Base-by-base conservation (phyloP, 1,284 basidiomycete species). In the Boletellus deceptivus region DNA sequence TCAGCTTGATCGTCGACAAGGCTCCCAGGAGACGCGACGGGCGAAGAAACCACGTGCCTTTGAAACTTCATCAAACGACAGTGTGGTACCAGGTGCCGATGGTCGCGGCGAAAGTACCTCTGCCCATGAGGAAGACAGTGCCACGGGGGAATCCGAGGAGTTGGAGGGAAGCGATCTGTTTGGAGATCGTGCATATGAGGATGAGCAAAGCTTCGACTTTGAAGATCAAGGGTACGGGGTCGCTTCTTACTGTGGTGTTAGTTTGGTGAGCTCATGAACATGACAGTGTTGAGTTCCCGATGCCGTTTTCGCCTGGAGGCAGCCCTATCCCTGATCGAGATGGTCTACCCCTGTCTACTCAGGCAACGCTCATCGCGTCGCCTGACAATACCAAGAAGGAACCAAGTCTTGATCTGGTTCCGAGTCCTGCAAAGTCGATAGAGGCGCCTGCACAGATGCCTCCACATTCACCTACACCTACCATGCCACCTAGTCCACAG, bases 331-430 rank as follows among this genome's bases (percentile, higher is more conserved):
- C 33, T 22, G 52, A 49, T 6, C 42, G 18, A 4, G 46, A 53
- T 2, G 55, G 14, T 22, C 50, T 49, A 16, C 52, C 50, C 1
- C 46, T 25, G 7, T 52, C 58, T 42, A 66, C 67, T 11, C 58
- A 68, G 31, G 51, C 52, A 34, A 67, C 68, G 0, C 24, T 70
- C 29, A 42, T 67, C 2, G 53, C 56, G 2, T 61, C 65, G 16
- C 55, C 65, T 36, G 42, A 11, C 3, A 8, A 18, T 29, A 34
- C 43, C 11, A 46, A 41, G 6, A 63, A 52, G 34, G 31, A 48
- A 11, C 33, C 3, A 14, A 2, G 20, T 3, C 4, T 18, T 4
- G 39, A 29, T 7, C 27, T 35, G n/a, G 8, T 11, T 27, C 33
- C 34, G 9, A 42, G 41, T 13, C 24, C 46, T 10, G 27, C 25